These are phyloP conservation scores for Ophiobolus disseminans DNA, from an alignment of 2,329 filamentous ascomycete genomes.

Conservation along the genomic window DNA sequence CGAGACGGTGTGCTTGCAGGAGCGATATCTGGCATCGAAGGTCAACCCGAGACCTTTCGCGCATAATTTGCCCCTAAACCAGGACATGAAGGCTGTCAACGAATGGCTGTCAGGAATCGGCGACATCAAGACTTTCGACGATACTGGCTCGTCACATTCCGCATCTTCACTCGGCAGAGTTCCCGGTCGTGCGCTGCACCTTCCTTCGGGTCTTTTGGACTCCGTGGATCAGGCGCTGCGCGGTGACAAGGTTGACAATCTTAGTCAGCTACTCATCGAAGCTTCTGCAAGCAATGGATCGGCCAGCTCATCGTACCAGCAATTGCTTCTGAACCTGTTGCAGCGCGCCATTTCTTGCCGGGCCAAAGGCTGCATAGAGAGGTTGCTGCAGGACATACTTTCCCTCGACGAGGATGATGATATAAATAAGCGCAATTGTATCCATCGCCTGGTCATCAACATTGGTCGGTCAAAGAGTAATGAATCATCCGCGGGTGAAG, in stretches of 20 bases:
- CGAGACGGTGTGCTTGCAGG: constrained; percentile 75
- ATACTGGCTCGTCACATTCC: constrained; percentile 73
- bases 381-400: constrained; percentile 71
- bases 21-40: constrained; percentile 86
- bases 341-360: constrained; percentile 77
- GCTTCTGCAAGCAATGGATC: constrained; percentile 60
- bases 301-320: constrained; percentile 63
- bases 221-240: constrained; percentile 75
- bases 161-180: constrained; percentile 76
- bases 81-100: constrained; percentile 75
- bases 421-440: constrained; percentile 90
- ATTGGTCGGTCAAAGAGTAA: constrained; percentile 78
- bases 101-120: constrained; percentile 86
- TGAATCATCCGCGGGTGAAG: constrained; percentile 56
- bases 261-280: constrained; percentile 65
- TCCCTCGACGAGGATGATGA: constrained; percentile 86
- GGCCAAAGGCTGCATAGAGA: constrained; percentile 72
- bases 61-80: constrained; percentile 68
- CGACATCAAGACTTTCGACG: constrained; percentile 78
- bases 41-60: constrained; percentile 90
- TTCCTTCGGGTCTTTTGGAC: constrained; percentile 74
- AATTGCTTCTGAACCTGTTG: constrained; percentile 78
- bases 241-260: constrained; percentile 66
- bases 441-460: constrained; percentile 90
- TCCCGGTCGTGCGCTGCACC: constrained; percentile 75